These are phyloP conservation scores for Aspergillus brunneoviolaceus DNA, from an alignment of 2,329 filamentous ascomycete species.

Conservation along the genomic window DNA sequence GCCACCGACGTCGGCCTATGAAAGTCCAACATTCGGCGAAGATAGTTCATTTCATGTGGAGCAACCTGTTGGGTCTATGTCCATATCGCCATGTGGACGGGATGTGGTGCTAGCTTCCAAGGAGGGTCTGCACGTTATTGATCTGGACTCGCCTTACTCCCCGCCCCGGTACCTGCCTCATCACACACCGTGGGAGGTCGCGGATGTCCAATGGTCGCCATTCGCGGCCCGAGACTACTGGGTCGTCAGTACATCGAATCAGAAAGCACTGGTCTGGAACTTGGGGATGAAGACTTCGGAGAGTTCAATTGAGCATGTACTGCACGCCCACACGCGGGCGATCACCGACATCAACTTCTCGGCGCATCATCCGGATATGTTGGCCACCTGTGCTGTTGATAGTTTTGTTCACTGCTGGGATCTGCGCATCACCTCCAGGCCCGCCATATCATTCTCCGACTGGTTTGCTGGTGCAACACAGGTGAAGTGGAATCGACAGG, in stretches of 20 bases:
- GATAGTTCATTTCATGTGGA: conserved; percentile 83
- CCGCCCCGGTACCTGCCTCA: conserved; percentile 82
- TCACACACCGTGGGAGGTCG: conserved; percentile 88
- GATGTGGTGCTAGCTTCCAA: conserved; percentile 90
- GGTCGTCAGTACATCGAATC: conserved; percentile 92
- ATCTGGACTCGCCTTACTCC: conserved; percentile 85
- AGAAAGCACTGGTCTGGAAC: conserved; percentile 93
- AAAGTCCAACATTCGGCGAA: conserved; percentile 83
- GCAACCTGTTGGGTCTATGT: conserved; percentile 78
- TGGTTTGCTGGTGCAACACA: conserved; percentile 93
- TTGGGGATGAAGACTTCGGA: conserved; percentile 68
- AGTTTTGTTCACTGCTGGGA: conserved; percentile 95
- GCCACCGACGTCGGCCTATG: conserved; percentile 60
- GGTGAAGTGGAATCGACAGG: conserved; percentile 89
- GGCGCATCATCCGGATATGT: conserved; percentile 82
- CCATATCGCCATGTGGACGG: conserved; percentile 86
- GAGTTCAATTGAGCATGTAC: conserved; percentile 82
- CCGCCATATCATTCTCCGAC: conserved; percentile 80
- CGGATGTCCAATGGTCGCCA: conserved; percentile 95
- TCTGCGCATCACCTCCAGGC: conserved; percentile 69
- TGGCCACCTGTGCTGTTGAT: conserved; percentile 89
- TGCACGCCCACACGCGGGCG: conserved; percentile 80
- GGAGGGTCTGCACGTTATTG: conserved; percentile 85
- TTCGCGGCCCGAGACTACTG: conserved; percentile 87
- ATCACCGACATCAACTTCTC: conserved; percentile 98